Conservation (phyloP, 768 basidiomycete species). For the Boletus pseudopeckii region DNA sequence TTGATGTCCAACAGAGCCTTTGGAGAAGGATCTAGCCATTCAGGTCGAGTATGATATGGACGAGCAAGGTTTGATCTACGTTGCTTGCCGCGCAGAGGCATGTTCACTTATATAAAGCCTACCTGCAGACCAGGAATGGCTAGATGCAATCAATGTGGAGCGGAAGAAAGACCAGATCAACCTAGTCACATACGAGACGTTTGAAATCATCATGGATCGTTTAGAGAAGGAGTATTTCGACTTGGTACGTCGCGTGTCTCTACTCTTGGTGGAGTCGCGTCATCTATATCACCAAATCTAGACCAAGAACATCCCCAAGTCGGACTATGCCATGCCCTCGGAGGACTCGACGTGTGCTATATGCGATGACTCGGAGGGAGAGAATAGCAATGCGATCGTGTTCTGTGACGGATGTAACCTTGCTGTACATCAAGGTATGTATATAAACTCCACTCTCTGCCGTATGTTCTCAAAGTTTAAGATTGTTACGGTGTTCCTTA, state of each 20-base stretch:
- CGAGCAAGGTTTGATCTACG: conserved; percentile 71
- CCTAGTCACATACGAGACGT: conserved; percentile 75
- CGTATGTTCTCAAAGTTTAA: conserved; percentile 32
- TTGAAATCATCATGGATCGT: conserved; percentile 96
- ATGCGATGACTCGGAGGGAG: conserved; percentile 97
- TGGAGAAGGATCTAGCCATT: conserved; percentile 86
- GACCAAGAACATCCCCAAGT: conserved; percentile 93
- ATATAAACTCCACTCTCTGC: background rate
- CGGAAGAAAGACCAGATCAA: conserved; percentile 73
- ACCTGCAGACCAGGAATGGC: conserved; percentile 85
- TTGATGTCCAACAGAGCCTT: conserved; percentile 57
- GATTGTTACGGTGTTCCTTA: conserved; percentile 99
- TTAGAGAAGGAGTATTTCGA: conserved; percentile 99
- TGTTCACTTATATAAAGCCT: conserved; percentile 3
- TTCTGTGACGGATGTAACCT: conserved; percentile 99
- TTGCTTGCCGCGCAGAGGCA: background rate
- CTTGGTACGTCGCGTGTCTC: conserved; percentile 51
- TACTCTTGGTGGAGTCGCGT: conserved; percentile 1
- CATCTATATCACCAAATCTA: conserved; percentile 29
- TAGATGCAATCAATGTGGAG: conserved; percentile 79
- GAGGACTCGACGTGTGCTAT: conserved; percentile 97
- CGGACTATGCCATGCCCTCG: conserved; percentile 79
- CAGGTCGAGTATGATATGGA: conserved; percentile 99
- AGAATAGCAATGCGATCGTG: conserved; percentile 98
- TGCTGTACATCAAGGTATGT: conserved; percentile 96